A percentile compares a stretch with the other conserved stretches of the same genome.
These are phyloP conservation scores for Globisporangium spinosum DNA, from an alignment of 352 stramenopile genomes.

Conservation along the genomic window DNA sequence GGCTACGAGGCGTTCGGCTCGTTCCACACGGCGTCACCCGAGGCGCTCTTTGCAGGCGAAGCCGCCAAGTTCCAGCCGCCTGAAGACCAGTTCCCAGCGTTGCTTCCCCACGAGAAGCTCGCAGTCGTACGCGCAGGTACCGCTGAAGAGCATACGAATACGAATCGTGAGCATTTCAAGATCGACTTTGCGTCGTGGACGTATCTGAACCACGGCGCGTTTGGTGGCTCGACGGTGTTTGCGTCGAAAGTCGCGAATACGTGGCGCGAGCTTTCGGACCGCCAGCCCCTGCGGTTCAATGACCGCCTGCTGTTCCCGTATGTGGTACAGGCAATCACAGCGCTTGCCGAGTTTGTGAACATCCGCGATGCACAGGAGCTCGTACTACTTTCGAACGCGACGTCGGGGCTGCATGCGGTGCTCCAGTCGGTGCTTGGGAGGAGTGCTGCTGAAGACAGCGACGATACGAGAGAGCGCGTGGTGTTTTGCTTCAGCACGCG, in stretches of 20 bases:
- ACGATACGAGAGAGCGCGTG: constrained; percentile 22
- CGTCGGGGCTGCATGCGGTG: constrained; percentile 87
- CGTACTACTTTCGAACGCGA: constrained; percentile 88
- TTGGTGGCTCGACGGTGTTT: constrained; percentile 75
- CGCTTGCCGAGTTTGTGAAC: constrained; percentile 68
- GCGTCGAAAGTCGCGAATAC: constrained; percentile 57
- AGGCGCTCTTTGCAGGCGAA: constrained; percentile 41
- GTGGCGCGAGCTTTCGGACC: constrained; percentile 83
- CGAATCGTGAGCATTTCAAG: constrained; percentile 46
- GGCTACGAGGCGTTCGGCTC: constrained; percentile 74
- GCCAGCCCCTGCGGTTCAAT: constrained; percentile 90
- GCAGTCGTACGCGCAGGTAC: not conserved
- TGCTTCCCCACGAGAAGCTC: constrained; percentile 6
- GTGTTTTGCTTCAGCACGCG: constrained; percentile 78
- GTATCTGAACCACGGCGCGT: constrained; percentile 94
- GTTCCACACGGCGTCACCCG: constrained; percentile 66
- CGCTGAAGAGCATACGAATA: not conserved
- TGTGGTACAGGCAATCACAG: constrained; percentile 74
- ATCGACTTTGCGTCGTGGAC: constrained; percentile 72
- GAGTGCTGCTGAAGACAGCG: not conserved
- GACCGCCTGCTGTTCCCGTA: constrained; percentile 91
- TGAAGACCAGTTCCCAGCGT: constrained; percentile 20
- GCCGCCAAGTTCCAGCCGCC: constrained; percentile 15
- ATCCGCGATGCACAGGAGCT: constrained; percentile 47
- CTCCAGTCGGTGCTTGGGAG: constrained; percentile 39